phyloP scores from a whole-genome alignment of 2,329 filamentous ascomycete genomes.

The Polytolypa hystricis region DNA sequence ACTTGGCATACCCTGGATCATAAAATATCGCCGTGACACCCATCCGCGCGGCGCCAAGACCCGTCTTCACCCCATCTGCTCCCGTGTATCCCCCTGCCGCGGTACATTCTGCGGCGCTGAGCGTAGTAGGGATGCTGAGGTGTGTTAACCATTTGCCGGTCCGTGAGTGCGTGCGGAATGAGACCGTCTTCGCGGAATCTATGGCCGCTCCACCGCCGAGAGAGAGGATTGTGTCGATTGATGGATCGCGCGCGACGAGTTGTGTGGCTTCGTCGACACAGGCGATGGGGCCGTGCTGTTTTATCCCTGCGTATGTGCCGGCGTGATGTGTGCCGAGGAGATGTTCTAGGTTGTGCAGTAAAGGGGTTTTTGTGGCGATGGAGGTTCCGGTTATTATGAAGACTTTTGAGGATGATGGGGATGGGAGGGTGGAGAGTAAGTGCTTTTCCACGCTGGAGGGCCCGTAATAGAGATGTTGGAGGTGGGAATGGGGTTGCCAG shows the following conservation, averaged over 20 bases:
- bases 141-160: conserved; percentile 33
- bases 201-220: conserved; percentile 47
- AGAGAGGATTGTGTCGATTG: conserved; percentile 44
- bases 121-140: conserved; percentile 39
- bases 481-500: not conserved
- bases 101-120: conserved; percentile 46
- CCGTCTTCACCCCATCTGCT: conserved; percentile 39
- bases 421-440: conserved; percentile 34
- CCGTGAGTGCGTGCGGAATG: conserved; percentile 33
- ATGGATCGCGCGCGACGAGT: conserved; percentile 33
- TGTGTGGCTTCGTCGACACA: conserved; percentile 29
- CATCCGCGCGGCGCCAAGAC: conserved; percentile 32
- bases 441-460: conserved; percentile 36
- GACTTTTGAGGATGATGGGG: conserved; percentile 35
- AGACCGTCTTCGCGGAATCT: conserved; percentile 40
- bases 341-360: conserved; percentile 42
- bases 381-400: conserved; percentile 48
- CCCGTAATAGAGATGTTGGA: conserved; percentile 36
- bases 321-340: conserved; percentile 39
- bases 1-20: conserved; percentile 39
- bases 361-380: conserved; percentile 42
- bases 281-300: not conserved
- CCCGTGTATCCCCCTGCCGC: conserved; percentile 42
- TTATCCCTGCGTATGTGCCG: conserved; percentile 45
- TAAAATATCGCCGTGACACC: conserved; percentile 42